Percentiles rank a stretch among this genome's conserved stretches.
Conservation (phyloP, 768 basidiomycete genomes). For the Stropharia rugosoannulata region DNA sequence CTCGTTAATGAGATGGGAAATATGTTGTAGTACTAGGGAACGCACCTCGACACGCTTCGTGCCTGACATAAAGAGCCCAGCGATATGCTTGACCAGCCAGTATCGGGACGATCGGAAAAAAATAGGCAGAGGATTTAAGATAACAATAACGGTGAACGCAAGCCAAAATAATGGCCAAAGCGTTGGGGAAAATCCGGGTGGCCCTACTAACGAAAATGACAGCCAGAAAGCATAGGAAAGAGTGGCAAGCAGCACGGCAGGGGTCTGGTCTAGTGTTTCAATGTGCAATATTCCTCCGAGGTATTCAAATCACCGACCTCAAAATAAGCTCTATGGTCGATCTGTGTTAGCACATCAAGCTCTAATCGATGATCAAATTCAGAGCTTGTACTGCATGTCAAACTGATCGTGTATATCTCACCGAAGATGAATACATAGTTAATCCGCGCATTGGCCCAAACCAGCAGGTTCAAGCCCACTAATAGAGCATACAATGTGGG, state of each 20-base stretch:
- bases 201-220: conserved; percentile 68
- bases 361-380: conserved; percentile 38
- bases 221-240: conserved; percentile 85
- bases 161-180: conserved; percentile 87
- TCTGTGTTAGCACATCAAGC: conserved; percentile 63
- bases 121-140: conserved; percentile 78
- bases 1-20: conserved; percentile 3
- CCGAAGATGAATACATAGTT: conserved; percentile 95
- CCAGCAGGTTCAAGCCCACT: conserved; percentile 80
- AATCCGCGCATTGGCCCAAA: conserved; percentile 75
- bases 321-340: conserved; percentile 78
- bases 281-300: neutral
- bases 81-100: conserved; percentile 74
- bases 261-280: conserved; percentile 48
- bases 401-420: conserved; percentile 30
- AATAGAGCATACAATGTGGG: conserved; percentile 76
- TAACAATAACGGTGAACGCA: conserved; percentile 49
- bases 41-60: conserved; percentile 72
- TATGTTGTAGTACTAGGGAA: conserved; percentile 1
- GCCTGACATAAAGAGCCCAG: conserved; percentile 68
- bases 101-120: conserved; percentile 64
- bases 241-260: conserved; percentile 72
- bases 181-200: conserved; percentile 55
- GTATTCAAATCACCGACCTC: conserved; percentile 32
- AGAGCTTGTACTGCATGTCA: neutral